phyloP scores from a whole-genome alignment of 164 flowering plant genomes.

The Vitis riparia region DNA sequence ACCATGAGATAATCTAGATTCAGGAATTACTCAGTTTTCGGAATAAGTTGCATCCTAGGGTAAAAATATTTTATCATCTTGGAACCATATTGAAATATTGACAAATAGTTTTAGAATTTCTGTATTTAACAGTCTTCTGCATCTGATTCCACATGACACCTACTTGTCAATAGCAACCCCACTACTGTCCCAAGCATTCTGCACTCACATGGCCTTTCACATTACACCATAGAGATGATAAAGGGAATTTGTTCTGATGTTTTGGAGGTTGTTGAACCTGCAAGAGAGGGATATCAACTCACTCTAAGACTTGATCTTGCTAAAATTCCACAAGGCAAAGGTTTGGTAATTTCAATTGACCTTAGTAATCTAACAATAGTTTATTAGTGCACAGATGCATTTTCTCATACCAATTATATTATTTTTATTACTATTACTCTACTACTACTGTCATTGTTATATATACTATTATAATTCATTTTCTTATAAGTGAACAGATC shows the following conservation, averaged over 20 bases:
- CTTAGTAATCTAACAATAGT: too few species aligned
- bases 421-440: too few species aligned
- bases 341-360: conserved; percentile 23
- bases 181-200: conserved; percentile 41
- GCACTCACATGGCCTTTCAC: conserved; percentile 34
- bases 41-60: background rate
- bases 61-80: background rate
- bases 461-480: too few species aligned
- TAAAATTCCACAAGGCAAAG: conserved; percentile 58
- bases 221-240: conserved; percentile 36
- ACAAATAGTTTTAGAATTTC: background rate
- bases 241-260: conserved; percentile 40
- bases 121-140: conserved; percentile 48
- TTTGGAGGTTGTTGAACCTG: conserved; percentile 58
- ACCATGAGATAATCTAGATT: too few species aligned
- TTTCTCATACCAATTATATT: too few species aligned
- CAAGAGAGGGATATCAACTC: conserved; percentile 69
- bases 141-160: conserved; percentile 44
- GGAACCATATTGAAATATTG: background rate
- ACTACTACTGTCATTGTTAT: too few species aligned
- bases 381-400: too few species aligned
- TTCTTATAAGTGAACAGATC: too few species aligned
- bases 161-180: conserved; percentile 72
- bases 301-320: conserved; percentile 57
- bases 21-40: too few species aligned